Base-by-base conservation (phyloP, 148 eudicot genomes). In the Selenicereus undatus region DNA sequence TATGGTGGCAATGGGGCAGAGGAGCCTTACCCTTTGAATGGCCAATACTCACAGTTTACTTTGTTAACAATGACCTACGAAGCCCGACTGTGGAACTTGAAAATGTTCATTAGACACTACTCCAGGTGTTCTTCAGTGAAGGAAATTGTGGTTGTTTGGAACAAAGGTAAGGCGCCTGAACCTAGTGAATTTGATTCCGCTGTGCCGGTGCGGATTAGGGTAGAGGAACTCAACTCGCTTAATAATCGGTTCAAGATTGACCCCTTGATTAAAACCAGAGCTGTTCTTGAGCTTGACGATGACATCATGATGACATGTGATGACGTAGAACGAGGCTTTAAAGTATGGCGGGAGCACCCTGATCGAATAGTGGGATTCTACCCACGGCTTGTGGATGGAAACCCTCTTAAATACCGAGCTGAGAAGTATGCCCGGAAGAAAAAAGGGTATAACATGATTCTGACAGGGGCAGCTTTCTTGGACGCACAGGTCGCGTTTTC, bases 221-320 rank as follows among this genome's bases (percentile, higher is more conserved):
- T 88, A 20, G 98, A 96, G 91, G 81, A 90, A 71, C 39, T 81
- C 43, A 96, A 96, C 89, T 96, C 99, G 3, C 88, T 96, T 27
- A 96, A 93, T 86, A 96, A 96, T 78, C 90, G 98, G 76, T 93
- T 93, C 83, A 86, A 88, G 45, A 30, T 86, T 5, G 99, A 96
- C 79, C 91, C 93, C 1, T 76, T 81, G 83, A 92, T 96, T 66
- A 89, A 89, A 72, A 96, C 97, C 21, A 89, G 94, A 22, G 97
- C 92, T 1, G 90, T 96, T 60, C 91, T 96, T 10, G 98, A 96
- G 91, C 94, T 96, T 18, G 99, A 96, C 24, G 99, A 96, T 78
- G 99, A 96, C 71, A 93, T 96, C 54, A 91, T 96, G 92, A 96
- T 96, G 99, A 84, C 88, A 1, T 96, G 99, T 76, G 88, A 96